Conservation (phyloP, 2,329 filamentous ascomycete genomes). For the Colletotrichum eleusines region DNA sequence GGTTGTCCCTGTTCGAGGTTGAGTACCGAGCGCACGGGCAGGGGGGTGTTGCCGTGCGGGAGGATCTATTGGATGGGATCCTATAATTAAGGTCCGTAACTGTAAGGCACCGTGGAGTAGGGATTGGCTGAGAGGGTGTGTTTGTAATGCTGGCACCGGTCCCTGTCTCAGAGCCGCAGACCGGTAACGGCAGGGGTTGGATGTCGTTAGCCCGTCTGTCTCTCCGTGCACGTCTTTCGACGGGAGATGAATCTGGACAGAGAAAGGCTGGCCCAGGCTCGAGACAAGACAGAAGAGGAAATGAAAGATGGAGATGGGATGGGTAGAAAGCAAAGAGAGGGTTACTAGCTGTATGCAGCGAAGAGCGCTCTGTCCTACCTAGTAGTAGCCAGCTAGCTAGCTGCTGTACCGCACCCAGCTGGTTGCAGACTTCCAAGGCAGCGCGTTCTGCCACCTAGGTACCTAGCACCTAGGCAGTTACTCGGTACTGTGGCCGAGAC, state of each 20-base stretch:
- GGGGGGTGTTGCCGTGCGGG: slow-evolving; percentile 25
- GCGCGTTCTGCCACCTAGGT: too few species aligned
- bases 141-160: slow-evolving; percentile 13
- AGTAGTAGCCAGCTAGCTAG: too few species aligned
- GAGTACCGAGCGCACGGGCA: slow-evolving; percentile 39
- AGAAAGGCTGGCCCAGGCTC: background rate
- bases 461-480: too few species aligned
- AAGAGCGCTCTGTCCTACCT: background rate
- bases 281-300: background rate
- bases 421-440: background rate
- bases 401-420: background rate
- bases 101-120: slow-evolving; percentile 28
- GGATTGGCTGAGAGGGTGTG: slow-evolving; percentile 26
- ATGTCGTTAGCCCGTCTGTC: background rate
- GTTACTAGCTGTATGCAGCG: background rate
- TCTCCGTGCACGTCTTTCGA: background rate
- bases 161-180: slow-evolving; percentile 17
- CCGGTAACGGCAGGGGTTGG: slow-evolving; percentile 9
- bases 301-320: background rate
- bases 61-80: slow-evolving; percentile 34
- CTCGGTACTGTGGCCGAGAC: background rate
- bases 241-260: slow-evolving; percentile 6
- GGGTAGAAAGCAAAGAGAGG: background rate
- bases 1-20: slow-evolving; percentile 42
- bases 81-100: slow-evolving; percentile 37